Evolutionary conservation across 345 rosid genomes (phyloP).

Genomic region (Limnanthes douglasii): DNA sequence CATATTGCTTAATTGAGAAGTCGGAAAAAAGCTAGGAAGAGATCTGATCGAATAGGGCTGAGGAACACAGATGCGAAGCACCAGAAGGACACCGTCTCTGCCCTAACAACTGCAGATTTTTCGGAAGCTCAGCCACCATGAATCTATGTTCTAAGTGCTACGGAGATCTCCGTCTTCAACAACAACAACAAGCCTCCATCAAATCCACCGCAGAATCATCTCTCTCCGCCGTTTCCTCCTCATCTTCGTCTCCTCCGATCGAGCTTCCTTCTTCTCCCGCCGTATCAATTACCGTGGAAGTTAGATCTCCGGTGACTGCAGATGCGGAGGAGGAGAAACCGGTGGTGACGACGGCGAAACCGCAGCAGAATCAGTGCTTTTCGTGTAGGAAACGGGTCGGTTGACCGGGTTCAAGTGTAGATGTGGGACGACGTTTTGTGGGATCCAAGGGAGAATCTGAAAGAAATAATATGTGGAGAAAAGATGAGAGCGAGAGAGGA

Average conservation of each 20-base stretch:
- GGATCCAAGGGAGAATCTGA: constrained; percentile 33
- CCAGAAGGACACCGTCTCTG: constrained; percentile 42
- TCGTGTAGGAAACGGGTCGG: constrained; percentile 31
- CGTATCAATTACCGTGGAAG: too few relatives aligned
- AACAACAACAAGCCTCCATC: constrained; percentile 23
- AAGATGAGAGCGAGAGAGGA: too few relatives aligned
- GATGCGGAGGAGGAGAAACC: too few relatives aligned
- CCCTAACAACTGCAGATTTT: constrained; percentile 39
- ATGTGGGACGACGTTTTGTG: constrained; percentile 35
- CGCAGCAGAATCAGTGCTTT: constrained; percentile 29
- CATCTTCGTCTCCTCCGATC: constrained; percentile 13
- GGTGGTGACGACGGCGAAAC: constrained; percentile 2
- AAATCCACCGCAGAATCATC: constrained; percentile 25
- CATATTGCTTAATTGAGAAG: too few relatives aligned
- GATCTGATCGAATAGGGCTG: constrained; percentile 33
- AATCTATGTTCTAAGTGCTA: constrained; percentile 42
- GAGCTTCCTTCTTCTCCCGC: constrained; percentile 19
- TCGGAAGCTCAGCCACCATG: constrained; percentile 36
- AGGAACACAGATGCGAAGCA: constrained; percentile 39
- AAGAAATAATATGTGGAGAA: too few relatives aligned
- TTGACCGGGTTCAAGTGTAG: constrained; percentile 33
- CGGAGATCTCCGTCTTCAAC: constrained; percentile 21
- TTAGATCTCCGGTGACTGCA: too few relatives aligned
- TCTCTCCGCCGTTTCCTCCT: constrained; percentile 8
- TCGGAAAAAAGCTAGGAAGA: background rate